Percentiles rank a stretch among this genome's conserved stretches.
Conservation (phyloP, 2,329 filamentous ascomycete species). For the Colletotrichum costaricense region DNA sequence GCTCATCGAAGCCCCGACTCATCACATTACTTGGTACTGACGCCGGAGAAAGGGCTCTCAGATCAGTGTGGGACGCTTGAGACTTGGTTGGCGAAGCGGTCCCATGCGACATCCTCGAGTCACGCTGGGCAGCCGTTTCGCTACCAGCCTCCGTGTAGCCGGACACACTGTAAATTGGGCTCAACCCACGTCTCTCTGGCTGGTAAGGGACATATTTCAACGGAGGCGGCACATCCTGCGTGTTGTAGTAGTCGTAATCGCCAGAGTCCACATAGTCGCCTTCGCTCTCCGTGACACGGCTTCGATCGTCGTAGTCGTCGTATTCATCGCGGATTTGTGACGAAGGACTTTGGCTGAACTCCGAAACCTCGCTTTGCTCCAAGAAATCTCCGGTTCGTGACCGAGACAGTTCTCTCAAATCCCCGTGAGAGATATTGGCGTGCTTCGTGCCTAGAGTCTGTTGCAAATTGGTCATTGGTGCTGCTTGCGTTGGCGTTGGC, state of each 20-base stretch:
- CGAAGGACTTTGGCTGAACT: constrained; percentile 55
- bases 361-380: constrained; percentile 50
- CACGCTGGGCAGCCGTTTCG: constrained; percentile 66
- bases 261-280: constrained; percentile 51
- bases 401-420: constrained; percentile 65
- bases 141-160: constrained; percentile 81
- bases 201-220: constrained; percentile 76
- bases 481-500: constrained; percentile 69
- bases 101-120: constrained; percentile 64
- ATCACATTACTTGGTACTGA: constrained; percentile 66
- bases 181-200: constrained; percentile 77
- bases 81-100: constrained; percentile 69
- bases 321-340: constrained; percentile 51
- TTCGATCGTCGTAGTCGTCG: constrained; percentile 47
- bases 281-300: constrained; percentile 12
- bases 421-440: constrained; percentile 70
- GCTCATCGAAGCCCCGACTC: constrained; percentile 64
- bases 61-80: constrained; percentile 52
- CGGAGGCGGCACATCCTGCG: constrained; percentile 72
- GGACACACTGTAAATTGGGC: constrained; percentile 92
- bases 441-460: constrained; percentile 77
- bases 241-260: constrained; percentile 64
- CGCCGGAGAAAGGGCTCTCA: constrained; percentile 57
- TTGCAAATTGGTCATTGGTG: constrained; percentile 59
- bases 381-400: constrained; percentile 45